phyloP scores from a whole-genome alignment of 2,329 filamentous ascomycete genomes.

The Scedosporium boydii region DNA sequence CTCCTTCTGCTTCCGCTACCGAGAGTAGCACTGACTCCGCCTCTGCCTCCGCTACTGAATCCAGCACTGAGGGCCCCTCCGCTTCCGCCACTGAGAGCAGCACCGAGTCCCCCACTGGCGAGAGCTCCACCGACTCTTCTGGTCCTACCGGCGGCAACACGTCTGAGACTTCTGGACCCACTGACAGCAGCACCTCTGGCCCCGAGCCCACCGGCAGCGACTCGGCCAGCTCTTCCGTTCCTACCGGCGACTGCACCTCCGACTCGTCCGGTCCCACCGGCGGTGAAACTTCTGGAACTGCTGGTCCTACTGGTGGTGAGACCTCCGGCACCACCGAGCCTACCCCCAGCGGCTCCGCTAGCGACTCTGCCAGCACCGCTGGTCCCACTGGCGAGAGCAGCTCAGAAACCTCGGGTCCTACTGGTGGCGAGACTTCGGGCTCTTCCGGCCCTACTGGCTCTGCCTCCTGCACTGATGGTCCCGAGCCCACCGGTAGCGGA shows the following conservation, averaged over 20 bases:
- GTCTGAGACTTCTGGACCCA: too few relatives aligned
- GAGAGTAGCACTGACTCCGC: too few relatives aligned
- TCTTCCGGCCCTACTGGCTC: neutral
- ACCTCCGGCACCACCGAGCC: slow-evolving; percentile 7
- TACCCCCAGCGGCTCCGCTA: slow-evolving; percentile 4
- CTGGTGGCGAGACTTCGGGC: neutral
- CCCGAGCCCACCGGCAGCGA: neutral
- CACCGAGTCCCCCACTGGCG: too few relatives aligned
- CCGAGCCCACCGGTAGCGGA: too few relatives aligned
- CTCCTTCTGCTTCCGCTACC: neutral
- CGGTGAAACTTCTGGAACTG: slow-evolving; percentile 9
- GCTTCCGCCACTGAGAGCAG: neutral
- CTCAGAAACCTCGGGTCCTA: neutral
- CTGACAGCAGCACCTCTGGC: too few relatives aligned
- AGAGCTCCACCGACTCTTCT: too few relatives aligned
- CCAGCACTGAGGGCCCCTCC: neutral
- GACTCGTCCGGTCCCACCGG: slow-evolving; percentile 1
- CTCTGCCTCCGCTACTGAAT: neutral
- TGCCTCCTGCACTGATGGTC: too few relatives aligned
- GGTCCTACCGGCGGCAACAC: too few relatives aligned
- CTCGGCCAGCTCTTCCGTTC: neutral
- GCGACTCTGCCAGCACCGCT: neutral
- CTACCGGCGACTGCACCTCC: too few relatives aligned
- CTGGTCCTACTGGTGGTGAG: slow-evolving; percentile 9
- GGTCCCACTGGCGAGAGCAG: neutral